Base-by-base conservation (phyloP, 2,329 filamentous ascomycete species). In the Fusarium incarnatum region DNA sequence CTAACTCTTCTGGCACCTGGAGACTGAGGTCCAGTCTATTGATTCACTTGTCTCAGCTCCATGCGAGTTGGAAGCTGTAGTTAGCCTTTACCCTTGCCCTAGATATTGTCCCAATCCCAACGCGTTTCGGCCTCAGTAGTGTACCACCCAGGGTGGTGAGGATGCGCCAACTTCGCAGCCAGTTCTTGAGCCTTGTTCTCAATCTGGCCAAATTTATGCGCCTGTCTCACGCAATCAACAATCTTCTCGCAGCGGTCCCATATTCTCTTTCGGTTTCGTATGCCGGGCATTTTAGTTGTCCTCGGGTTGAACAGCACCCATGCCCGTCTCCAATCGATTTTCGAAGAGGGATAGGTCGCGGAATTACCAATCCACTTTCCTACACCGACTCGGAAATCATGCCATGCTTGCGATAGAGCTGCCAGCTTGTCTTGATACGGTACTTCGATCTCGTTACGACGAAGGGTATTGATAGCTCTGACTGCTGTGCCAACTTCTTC, bases 181-280 rank as follows among this genome's bases (percentile, higher is more conserved):
- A 37, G 11, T n/a, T 10, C 18, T 37, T 37, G 6, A 2, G 34
- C 34, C 18, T 45, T 44, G 6, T 37, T 22, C 0, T 22, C n/a
- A 12, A 63, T 8, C 9, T 13, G 1, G 2, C 15, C 60, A n/a
- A 5, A 5, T 5, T 37, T 12, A 4, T 22, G 34, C 3, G 23
- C 47, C 20, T 12, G 2, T 16, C 16, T 13, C 2, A 64, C 20
- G 11, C 18, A 5, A 7, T 27, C 7, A 6, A 56, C 11, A 3
- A 64, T 37, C 8, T 15, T 15, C 13, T 63, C 13, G 3, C 58
- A 63, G 2, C 37, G 32, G 3, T 44, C 4, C 60, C 60, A 64
- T 8, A 64, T 47, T 12, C 23, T 40, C 5, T 28, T 49, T 11
- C 58, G 44, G 16, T 63, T 64, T 0, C 42, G 44, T 8, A 63